Evolutionary conservation across 345 rosid species (phyloP).

Genomic region (Gossypium rotundifolium): DNA sequence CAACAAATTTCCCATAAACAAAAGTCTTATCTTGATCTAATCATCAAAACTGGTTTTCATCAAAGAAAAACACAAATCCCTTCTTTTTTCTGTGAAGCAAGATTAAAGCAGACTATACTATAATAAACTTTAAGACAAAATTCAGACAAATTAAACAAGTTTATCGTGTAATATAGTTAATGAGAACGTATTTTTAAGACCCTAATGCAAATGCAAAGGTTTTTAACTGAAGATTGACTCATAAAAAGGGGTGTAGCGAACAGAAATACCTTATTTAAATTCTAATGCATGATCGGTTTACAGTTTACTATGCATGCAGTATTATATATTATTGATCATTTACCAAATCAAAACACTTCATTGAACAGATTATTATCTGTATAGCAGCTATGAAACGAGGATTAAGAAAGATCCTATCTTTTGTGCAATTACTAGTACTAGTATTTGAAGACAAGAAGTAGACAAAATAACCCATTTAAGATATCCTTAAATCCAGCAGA

Average conservation of each 20-base stretch:
- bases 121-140: background rate
- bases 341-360: background rate
- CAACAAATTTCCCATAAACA: conserved; percentile 11
- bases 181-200: background rate
- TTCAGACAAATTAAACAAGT: background rate
- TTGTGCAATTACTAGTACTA: background rate
- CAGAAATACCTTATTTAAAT: background rate
- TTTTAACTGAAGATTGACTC: conserved; percentile 11
- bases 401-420: conserved; percentile 12
- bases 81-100: background rate
- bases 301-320: conserved; percentile 12
- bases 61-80: background rate
- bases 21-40: conserved; percentile 1
- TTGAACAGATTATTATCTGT: background rate
- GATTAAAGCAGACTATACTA: background rate
- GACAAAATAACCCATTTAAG: background rate
- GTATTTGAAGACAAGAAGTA: no score
- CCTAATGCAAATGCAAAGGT: background rate
- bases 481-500: background rate
- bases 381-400: background rate
- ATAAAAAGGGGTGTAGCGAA: background rate
- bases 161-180: background rate
- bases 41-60: background rate
- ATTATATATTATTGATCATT: background rate
- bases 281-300: conserved; percentile 5